Base-by-base conservation (phyloP, 2,329 filamentous ascomycete species). In the Penicillium sp. region DNA sequence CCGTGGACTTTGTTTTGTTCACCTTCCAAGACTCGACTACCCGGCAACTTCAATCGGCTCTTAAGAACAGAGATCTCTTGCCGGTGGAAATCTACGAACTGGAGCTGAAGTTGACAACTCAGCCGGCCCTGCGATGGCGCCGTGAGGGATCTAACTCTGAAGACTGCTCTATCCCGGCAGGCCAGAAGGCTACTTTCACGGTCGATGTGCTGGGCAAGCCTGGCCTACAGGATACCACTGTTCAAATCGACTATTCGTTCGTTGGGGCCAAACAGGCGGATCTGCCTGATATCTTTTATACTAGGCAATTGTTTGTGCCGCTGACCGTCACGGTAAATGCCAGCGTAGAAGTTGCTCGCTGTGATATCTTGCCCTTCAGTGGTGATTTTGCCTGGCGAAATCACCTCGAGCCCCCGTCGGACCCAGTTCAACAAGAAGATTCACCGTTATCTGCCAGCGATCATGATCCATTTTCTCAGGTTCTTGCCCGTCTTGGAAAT, bases 21-120 rank as follows among this genome's bases (percentile, higher is more conserved):
- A 93, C 91, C 0, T 96, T 96, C 71, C 88, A 92, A 65, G 92
- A 97, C 75, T 96, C 92, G 1, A 93, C 91, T 0, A 91, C 91
- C 60, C 84, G 82, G 7, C 87, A 90, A 9, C 79, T 96, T 16
- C 90, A 93, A 66, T 81, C 86, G 35, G 90, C 90, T 0, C 79
- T 96, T 46, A 83, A 80, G 52, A 91, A 87, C 67, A 89, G 90
- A 68, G 90, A 96, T 65, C 84, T 93, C 2, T 85, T 89, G 10
- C 84, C 89, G 0, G 85, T 88, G 2, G 92, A 96, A 68, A 77
- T 95, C 6, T 93, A 96, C 70, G 93, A 97, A 71, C 86, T 93
- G 56, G 92, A 96, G 71, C 80, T 91, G 49, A 89, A 93, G 58
- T 79, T 96, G 45, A 86, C 89, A 58, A 87, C 85, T 69, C 89